Percentiles rank a stretch among this genome's conserved stretches.
phyloP scores from a whole-genome alignment of 176 grass and related monocot genomes.

The bread wheat (Triticum aestivum) region DNA sequence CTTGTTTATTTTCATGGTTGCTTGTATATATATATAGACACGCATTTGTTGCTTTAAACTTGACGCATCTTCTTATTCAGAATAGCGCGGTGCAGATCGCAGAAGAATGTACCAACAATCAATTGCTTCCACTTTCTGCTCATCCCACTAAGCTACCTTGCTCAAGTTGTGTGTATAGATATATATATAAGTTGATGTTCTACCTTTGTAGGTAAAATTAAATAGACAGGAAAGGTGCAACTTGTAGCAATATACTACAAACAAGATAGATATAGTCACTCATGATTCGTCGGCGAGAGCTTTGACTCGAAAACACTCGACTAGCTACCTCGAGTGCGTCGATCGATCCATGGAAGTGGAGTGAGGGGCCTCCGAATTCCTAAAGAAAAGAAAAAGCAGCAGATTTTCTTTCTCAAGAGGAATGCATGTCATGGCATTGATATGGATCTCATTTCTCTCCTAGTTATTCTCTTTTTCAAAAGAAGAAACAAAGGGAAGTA shows the following conservation, averaged over 20 bases:
- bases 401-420: constrained; percentile 27
- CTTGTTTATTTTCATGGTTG: not conserved
- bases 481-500: not conserved
- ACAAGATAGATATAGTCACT: constrained; percentile 10
- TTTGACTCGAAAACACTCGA: constrained; percentile 45
- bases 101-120: not conserved
- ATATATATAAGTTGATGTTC: not conserved
- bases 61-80: not conserved
- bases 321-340: constrained; percentile 8
- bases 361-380: constrained; percentile 24
- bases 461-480: not conserved
- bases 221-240: not conserved
- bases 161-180: not conserved
- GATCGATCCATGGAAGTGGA: not conserved
- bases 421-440: not conserved
- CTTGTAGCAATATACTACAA: constrained; percentile 15
- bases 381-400: constrained; percentile 8
- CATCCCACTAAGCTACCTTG: not conserved
- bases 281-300: constrained; percentile 23
- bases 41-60: constrained; percentile 1
- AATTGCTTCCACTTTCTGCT: constrained; percentile 4
- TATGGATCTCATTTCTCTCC: constrained; percentile 1
- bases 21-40: not conserved
- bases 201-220: constrained; percentile 13
- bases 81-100: not conserved